phyloP scores from a whole-genome alignment of 208 protist species.

The Vickermania spadyakhi region DNA sequence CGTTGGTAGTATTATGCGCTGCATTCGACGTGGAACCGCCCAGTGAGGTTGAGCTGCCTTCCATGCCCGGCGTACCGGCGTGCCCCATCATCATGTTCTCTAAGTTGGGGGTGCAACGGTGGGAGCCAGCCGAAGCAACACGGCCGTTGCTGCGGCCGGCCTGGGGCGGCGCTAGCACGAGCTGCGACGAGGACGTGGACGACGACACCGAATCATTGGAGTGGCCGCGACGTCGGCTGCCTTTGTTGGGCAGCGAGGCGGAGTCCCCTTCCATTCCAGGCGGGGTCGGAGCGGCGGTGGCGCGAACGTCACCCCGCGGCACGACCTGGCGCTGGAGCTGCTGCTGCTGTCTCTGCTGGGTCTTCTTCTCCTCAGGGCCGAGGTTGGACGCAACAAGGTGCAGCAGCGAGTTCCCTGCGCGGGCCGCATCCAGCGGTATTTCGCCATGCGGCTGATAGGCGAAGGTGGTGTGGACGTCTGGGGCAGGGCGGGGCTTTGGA shows the following conservation, averaged over 20 bases:
- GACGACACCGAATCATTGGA: neutral
- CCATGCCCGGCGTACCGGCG: no score
- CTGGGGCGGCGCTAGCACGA: neutral
- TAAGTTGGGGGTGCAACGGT: neutral
- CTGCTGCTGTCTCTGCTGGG: neutral
- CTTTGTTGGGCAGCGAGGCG: neutral
- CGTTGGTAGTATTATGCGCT: no score
- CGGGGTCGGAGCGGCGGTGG: neutral
- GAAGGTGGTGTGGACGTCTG: constrained; percentile 8
- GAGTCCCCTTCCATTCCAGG: neutral
- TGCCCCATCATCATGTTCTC: neutral
- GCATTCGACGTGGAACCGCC: no score
- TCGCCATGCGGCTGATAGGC: constrained; percentile 18
- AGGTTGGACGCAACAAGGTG: constrained; percentile 1
- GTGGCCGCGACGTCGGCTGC: neutral
- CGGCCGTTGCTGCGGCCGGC: no score
- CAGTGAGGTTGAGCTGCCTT: neutral
- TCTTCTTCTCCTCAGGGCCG: neutral
- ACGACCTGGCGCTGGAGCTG: neutral
- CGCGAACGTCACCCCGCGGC: neutral
- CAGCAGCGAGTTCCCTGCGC: neutral
- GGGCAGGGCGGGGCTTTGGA: constrained; percentile 11
- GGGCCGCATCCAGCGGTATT: constrained; percentile 7
- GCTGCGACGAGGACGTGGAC: neutral
- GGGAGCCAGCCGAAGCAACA: neutral